Conservation (phyloP, 306 rosid genomes). For the Oemleria cerasiformis region DNA sequence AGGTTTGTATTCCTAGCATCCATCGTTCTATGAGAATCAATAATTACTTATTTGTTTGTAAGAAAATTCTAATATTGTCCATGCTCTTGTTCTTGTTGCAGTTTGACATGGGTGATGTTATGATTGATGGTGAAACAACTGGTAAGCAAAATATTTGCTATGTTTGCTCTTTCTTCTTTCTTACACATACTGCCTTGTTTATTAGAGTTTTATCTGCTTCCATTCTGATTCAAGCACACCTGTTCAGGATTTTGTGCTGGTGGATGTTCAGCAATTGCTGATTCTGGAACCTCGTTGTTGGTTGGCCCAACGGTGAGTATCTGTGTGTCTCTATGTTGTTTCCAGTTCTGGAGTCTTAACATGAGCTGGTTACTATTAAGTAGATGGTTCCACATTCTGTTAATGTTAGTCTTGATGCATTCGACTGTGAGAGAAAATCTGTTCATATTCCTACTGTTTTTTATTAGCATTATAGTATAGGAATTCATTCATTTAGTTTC, state of each 20-base stretch:
- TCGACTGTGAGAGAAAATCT: not conserved
- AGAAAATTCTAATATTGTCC: not conserved
- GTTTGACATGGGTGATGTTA: slow-evolving; percentile 75
- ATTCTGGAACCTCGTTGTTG: slow-evolving; percentile 81
- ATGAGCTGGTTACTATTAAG: too few relatives aligned
- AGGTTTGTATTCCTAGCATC: slow-evolving; percentile 46
- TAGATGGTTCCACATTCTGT: not conserved
- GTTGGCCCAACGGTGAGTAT: slow-evolving; percentile 67
- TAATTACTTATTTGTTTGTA: not conserved
- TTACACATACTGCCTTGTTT: not conserved
- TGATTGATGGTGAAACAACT: slow-evolving; percentile 50
- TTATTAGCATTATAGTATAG: not conserved
- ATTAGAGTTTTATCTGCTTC: not conserved
- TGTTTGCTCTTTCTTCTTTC: not conserved
- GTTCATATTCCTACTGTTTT: not conserved
- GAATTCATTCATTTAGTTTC: not conserved
- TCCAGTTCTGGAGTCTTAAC: not conserved
- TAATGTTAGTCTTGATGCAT: not conserved
- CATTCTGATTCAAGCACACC: not conserved
- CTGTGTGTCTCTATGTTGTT: not conserved
- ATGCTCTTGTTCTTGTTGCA: slow-evolving; percentile 27
- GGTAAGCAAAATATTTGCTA: slow-evolving; percentile 32
- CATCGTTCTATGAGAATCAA: not conserved
- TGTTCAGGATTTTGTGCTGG: slow-evolving; percentile 63
- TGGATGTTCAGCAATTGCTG: slow-evolving; percentile 80